Evolutionary conservation across 306 rosid genomes (phyloP), one percentile per base, ranked within the genome.

Genomic region (Canavalia gladiata): DNA sequence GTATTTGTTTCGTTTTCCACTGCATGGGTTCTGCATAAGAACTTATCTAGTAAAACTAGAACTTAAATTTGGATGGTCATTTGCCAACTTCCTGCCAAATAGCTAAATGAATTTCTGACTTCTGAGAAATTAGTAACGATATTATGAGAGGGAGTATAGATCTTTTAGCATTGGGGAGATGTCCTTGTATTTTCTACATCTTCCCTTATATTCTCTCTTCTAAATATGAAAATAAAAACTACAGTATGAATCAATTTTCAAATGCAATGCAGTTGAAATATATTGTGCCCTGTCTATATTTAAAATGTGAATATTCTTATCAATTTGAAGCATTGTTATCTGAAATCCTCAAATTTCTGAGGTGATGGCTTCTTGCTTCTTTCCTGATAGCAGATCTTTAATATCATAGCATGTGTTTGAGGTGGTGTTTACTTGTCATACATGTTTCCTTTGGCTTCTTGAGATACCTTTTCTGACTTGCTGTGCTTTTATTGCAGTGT

Each of bases 401-500:
- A 11, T 42, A 29, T 74, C 63, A 3, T 50, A 39, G 13, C 60
- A 18, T 47, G 41, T 58, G 77, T 13, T 29, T 29, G 41, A 29
- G 58, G 7, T 41, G 10, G 77, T 68, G 43, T 42, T 58, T 33
- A 18, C 25, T 18, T 18, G 25, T 18, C 25, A 45, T 34, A 2
- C 13, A 25, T 46, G 4, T 55, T 42, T 25, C 2, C 10, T 47
- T 57, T 84, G 66, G 41, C 50, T 47, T 74, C 62, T 11, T 39
- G 72, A 73, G 50, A 72, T 31, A 34, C 64, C 49, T 29, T 71
- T 75, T 37, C 79, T 65, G 70, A 65, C 80, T 81, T 33, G 37
- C 42, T 64, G 29, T 80, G 79, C 72, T 71, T 63, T 55, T 71
- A 56, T 79, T 84, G 87, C 92, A 90, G 98, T 81, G 95, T 89